phyloP scores from a whole-genome alignment of 2,329 filamentous ascomycete genomes.

The Penicillium sp. region DNA sequence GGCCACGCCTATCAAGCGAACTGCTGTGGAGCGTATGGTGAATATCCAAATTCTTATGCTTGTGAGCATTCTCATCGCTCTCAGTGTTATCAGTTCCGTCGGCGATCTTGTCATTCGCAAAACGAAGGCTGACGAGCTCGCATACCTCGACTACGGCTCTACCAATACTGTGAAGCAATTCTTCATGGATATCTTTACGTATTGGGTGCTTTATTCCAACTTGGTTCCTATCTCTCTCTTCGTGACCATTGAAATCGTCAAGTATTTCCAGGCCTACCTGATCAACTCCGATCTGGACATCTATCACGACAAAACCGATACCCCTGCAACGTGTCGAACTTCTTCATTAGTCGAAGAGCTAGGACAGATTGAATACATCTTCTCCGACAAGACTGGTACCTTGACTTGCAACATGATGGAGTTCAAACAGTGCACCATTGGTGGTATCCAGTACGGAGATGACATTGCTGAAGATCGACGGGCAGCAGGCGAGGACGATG shows the following conservation, averaged over 20 bases:
- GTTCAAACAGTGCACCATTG: constrained; percentile 93
- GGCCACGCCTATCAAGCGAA: constrained; percentile 95
- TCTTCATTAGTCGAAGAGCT: constrained; percentile 96
- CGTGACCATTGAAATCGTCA: constrained; percentile 95
- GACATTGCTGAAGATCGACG: constrained; percentile 89
- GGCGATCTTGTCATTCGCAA: constrained; percentile 83
- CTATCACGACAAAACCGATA: constrained; percentile 94
- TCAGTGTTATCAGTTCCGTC: constrained; percentile 88
- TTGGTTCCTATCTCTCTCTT: constrained; percentile 97
- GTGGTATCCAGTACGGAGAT: constrained; percentile 89
- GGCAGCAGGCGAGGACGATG: constrained; percentile 75
- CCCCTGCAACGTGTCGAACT: constrained; percentile 91
- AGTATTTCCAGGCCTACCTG: constrained; percentile 96
- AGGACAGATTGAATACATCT: constrained; percentile 98
- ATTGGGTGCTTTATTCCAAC: constrained; percentile 97
- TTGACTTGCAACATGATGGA: constrained; percentile 99
- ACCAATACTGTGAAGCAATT: constrained; percentile 78
- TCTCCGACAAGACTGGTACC: constrained; percentile 97
- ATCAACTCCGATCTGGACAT: constrained; percentile 98
- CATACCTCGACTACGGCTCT: constrained; percentile 71
- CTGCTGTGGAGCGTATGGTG: constrained; percentile 90
- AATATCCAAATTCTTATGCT: constrained; percentile 93
- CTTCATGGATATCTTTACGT: constrained; percentile 92
- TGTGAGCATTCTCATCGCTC: constrained; percentile 76
- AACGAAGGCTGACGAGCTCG: constrained; percentile 64